phyloP scores from a whole-genome alignment of 2,329 filamentous ascomycete species.

The Podosphaera xanthii region DNA sequence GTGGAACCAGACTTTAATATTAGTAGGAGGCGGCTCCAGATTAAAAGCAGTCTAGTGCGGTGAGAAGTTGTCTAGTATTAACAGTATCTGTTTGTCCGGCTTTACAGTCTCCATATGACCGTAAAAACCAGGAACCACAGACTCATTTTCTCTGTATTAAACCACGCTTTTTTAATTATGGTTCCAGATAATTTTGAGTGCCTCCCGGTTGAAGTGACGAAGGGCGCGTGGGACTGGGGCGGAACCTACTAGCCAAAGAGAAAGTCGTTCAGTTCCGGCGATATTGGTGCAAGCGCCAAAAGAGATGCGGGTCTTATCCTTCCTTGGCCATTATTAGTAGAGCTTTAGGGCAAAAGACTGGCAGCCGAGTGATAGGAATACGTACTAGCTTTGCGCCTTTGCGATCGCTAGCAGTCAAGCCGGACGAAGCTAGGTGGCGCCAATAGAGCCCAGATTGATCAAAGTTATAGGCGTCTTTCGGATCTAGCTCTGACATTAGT shows the following conservation, averaged over 20 bases:
- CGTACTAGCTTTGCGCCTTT: neutral
- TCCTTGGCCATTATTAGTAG: no score
- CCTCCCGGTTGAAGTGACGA: neutral
- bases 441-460: neutral
- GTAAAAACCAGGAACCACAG: constrained; percentile 1
- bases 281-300: neutral
- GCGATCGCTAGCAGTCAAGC: constrained; percentile 20
- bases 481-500: neutral
- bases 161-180: neutral
- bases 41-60: neutral
- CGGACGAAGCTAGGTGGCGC: constrained; percentile 2
- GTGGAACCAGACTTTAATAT: neutral
- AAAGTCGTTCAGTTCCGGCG: neutral
- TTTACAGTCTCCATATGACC: neutral
- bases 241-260: neutral
- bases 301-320: neutral
- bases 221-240: neutral
- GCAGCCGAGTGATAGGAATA: no score
- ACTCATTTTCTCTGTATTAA: neutral
- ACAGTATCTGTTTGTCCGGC: neutral
- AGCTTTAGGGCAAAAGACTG: no score
- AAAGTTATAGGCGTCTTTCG: neutral
- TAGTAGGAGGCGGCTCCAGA: neutral
- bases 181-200: no score
- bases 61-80: constrained; percentile 1